Conservation (phyloP, 257 asterid species). For the Solanum rostratum region DNA sequence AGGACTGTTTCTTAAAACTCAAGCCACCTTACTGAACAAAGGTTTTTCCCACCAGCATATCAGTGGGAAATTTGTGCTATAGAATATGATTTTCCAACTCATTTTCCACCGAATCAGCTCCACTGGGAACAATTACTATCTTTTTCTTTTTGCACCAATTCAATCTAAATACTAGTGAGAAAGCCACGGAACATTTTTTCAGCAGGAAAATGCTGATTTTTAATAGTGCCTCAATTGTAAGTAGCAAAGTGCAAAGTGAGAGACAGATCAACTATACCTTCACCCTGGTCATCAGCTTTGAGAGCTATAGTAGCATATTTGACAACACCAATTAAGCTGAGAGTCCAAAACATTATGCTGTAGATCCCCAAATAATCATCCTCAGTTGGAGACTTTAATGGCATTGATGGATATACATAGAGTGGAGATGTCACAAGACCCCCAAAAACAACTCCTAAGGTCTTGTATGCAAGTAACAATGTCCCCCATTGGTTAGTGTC, state of each 20-base stretch:
- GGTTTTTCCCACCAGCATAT: too few relatives aligned
- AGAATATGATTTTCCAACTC: too few relatives aligned
- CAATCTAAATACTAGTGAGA: too few relatives aligned
- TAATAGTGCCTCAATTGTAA: neutral
- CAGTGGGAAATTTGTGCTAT: too few relatives aligned
- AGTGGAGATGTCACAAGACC: constrained; percentile 45
- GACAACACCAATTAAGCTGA: constrained; percentile 31
- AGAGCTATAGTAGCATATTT: constrained; percentile 32
- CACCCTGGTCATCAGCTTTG: constrained; percentile 41
- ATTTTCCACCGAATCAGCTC: too few relatives aligned
- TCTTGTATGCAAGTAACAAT: constrained; percentile 29
- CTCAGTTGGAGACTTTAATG: constrained; percentile 27
- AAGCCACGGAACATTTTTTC: too few relatives aligned
- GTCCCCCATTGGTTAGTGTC: constrained; percentile 10
- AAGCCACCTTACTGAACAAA: neutral
- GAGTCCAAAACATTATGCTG: constrained; percentile 40
- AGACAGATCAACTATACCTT: constrained; percentile 16
- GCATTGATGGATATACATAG: constrained; percentile 39
- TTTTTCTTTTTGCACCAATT: too few relatives aligned
- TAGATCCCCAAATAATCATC: constrained; percentile 31
- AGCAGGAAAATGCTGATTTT: neutral
- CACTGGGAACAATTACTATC: neutral
- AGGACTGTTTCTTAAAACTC: neutral
- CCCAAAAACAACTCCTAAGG: constrained; percentile 39
- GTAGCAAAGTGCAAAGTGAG: neutral